Evolutionary conservation across 2,329 filamentous ascomycete species (phyloP).

Genomic region (Ophiostoma ips): DNA sequence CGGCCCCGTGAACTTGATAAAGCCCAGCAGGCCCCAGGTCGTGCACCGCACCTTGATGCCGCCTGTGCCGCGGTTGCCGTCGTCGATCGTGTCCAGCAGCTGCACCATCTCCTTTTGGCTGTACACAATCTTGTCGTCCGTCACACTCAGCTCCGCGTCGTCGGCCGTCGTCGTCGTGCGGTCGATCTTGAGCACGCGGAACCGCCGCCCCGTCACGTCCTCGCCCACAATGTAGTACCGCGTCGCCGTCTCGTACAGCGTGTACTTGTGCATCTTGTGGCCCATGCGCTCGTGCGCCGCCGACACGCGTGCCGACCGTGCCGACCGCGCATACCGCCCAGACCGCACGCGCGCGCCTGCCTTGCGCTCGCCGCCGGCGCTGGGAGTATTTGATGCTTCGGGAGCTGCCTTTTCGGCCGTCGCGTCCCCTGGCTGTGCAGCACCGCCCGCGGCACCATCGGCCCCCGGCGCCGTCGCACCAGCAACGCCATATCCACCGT

Average conservation of each 20-base stretch:
- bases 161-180: conserved; percentile 74
- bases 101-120: conserved; percentile 84
- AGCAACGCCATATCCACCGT: no score
- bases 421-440: no score
- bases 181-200: conserved; percentile 89
- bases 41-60: conserved; percentile 81
- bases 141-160: conserved; percentile 63
- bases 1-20: conserved; percentile 87
- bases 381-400: neutral
- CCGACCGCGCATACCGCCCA: neutral
- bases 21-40: conserved; percentile 87
- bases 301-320: conserved; percentile 1
- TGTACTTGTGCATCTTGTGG: conserved; percentile 85
- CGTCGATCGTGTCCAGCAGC: conserved; percentile 84
- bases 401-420: neutral
- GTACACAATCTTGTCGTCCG: conserved; percentile 92
- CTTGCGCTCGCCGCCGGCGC: neutral
- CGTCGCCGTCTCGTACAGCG: conserved; percentile 88
- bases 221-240: conserved; percentile 90
- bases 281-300: conserved; percentile 23
- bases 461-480: neutral
- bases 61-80: conserved; percentile 82
- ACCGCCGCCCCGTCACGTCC: conserved; percentile 77
- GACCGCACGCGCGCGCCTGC: neutral
- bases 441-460: neutral